These are phyloP conservation scores for Trichoderma sp. DNA, from an alignment of 2,329 filamentous ascomycete species.

Conservation along the genomic window DNA sequence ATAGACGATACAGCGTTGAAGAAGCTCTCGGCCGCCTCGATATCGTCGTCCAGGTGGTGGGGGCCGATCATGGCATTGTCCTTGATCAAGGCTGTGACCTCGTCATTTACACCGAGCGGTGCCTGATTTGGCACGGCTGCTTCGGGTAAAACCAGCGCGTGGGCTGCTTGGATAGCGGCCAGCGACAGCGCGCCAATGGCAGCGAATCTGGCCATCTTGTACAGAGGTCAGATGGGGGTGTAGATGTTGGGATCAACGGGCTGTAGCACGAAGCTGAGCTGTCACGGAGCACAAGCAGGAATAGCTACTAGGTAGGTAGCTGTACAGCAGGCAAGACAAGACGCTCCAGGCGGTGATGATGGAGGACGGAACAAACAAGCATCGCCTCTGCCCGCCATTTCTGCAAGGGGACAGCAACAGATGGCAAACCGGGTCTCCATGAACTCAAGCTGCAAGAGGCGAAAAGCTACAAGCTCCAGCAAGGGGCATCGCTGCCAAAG, in stretches of 20 bases:
- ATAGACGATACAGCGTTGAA: slow-evolving; percentile 7
- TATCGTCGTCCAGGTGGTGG: slow-evolving; percentile 7
- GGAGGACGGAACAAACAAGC: slow-evolving; percentile 1
- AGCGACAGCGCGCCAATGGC: slow-evolving; percentile 15
- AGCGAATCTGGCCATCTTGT: slow-evolving; percentile 12
- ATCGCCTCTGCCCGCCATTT: background rate
- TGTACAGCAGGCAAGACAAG: background rate
- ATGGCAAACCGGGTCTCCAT: background rate
- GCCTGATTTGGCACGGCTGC: slow-evolving; percentile 11
- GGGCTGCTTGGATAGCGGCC: slow-evolving; percentile 11
- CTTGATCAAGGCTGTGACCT: slow-evolving; percentile 3
- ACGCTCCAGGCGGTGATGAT: slow-evolving; percentile 13
- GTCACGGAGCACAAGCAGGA: background rate
- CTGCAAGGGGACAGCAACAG: background rate
- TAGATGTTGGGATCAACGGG: background rate
- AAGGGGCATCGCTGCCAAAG: background rate
- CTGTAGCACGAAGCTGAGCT: background rate
- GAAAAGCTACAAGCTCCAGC: background rate
- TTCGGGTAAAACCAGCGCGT: slow-evolving; percentile 17
- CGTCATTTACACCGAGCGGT: slow-evolving; percentile 10
- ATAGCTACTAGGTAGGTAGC: background rate
- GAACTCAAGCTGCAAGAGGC: slow-evolving; percentile 1
- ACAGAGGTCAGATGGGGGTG: background rate
- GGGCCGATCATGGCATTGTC: slow-evolving; percentile 1
- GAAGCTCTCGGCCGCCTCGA: slow-evolving; percentile 5